A percentile compares a stretch with the other conserved stretches of the same genome.
These are phyloP conservation scores for Aspergillus avenaceus DNA, from an alignment of 495 filamentous ascomycete genomes.

Conservation along the genomic window DNA sequence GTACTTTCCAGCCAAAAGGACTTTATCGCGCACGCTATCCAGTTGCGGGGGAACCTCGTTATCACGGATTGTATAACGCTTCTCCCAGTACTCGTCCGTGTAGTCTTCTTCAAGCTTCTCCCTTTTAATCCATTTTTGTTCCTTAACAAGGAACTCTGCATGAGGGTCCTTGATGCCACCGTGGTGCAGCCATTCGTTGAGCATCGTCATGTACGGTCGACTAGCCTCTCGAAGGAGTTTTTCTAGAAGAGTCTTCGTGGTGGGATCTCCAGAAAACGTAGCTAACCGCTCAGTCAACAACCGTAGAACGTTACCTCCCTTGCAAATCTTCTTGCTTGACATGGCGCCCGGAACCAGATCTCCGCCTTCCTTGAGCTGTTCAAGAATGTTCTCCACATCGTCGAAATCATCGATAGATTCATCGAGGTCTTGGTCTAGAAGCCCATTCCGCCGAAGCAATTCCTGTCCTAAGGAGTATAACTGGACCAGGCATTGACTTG, in stretches of 20 bases:
- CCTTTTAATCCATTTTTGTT: conserved; percentile 90
- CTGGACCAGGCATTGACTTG: conserved; percentile 83
- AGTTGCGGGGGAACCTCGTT: conserved; percentile 90
- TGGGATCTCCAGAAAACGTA: conserved; percentile 88
- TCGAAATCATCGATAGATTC: conserved; percentile 78
- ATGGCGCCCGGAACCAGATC: conserved; percentile 72
- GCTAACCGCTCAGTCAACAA: conserved; percentile 79
- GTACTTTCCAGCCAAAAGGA: conserved; percentile 93
- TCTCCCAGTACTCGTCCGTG: conserved; percentile 98
- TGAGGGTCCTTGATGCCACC: conserved; percentile 94
- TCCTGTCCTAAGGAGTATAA: conserved; percentile 84
- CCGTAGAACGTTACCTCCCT: conserved; percentile 85
- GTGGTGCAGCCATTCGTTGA: conserved; percentile 98
- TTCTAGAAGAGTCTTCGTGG: conserved; percentile 73
- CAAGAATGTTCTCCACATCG: conserved; percentile 84
- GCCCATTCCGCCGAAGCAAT: conserved; percentile 77
- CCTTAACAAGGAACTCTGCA: conserved; percentile 88
- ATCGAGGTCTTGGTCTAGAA: conserved; percentile 81
- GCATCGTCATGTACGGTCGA: conserved; percentile 93
- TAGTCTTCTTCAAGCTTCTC: conserved; percentile 93
- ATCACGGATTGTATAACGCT: conserved; percentile 89
- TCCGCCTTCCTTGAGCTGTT: conserved; percentile 72
- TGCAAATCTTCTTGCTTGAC: conserved; percentile 86
- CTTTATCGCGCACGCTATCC: conserved; percentile 87
- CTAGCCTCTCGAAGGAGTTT: conserved; percentile 82